A percentile compares a stretch with the other conserved stretches of the same genome.
Evolutionary conservation across 805 yeast species (phyloP).

Genomic region (Sugiyamaella smithiae): DNA sequence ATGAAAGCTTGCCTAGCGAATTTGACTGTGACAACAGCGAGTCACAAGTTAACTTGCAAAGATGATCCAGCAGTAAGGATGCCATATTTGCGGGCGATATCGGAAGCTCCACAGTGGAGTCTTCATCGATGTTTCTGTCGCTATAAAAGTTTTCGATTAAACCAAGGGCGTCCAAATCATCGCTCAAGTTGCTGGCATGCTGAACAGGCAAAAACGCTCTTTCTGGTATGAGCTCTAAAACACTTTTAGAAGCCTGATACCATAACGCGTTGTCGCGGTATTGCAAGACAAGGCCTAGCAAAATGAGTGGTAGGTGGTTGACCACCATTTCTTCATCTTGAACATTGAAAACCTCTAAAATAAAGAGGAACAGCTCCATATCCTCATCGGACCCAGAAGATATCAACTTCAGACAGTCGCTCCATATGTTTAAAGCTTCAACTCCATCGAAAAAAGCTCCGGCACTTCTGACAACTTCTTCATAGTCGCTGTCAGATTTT

Average conservation of each 20-base stretch:
- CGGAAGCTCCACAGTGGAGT: conserved; percentile 16
- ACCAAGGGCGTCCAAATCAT: conserved; percentile 25
- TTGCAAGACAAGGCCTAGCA: conserved; percentile 40
- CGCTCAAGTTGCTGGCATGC: conserved; percentile 34
- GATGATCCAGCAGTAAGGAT: conserved; percentile 16
- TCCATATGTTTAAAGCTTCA: conserved; percentile 79
- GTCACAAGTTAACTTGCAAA: background rate
- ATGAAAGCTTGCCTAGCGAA: conserved; percentile 7
- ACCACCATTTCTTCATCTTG: conserved; percentile 84
- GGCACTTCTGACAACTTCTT: conserved; percentile 56
- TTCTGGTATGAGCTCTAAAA: conserved; percentile 59
- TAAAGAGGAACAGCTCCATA: conserved; percentile 53
- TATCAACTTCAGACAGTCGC: conserved; percentile 50
- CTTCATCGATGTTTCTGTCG: conserved; percentile 4
- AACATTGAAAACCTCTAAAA: conserved; percentile 64
- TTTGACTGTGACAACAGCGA: background rate
- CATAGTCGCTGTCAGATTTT: conserved; percentile 30
- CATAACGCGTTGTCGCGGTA: conserved; percentile 30
- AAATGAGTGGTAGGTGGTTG: conserved; percentile 69
- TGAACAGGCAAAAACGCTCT: conserved; percentile 58
- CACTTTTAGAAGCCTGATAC: conserved; percentile 40
- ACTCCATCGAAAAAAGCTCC: conserved; percentile 79
- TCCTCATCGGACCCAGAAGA: conserved; percentile 27
- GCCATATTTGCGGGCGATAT: conserved; percentile 21
- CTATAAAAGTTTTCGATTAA: conserved; percentile 29